Evolutionary conservation across 2,329 filamentous ascomycete genomes (phyloP), one percentile per base, ranked within the genome.

Genomic region (Calonectria multiphialidica): DNA sequence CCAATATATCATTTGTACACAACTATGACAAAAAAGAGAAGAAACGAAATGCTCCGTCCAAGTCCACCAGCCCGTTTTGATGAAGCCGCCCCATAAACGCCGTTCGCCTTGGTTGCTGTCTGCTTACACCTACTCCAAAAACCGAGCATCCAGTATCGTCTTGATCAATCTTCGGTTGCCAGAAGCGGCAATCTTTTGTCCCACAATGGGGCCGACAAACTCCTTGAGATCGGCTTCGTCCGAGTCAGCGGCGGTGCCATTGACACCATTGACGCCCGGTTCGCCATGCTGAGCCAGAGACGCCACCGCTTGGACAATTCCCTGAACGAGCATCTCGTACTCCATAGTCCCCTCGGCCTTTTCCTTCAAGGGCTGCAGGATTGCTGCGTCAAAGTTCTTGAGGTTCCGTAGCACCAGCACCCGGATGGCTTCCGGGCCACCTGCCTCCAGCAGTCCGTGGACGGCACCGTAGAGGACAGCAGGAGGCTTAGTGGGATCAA

Each of bases 401-500:
- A 92, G 83, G 76, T 90, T 90, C 21, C 88, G 87, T 40, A 92
- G 82, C 15, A 91, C 85, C 37, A 91, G 82, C 2, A 91, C 85
- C 15, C 89, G 88, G 42, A 91, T 87, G 9, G 89, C 88, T 78
- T 91, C 90, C 25, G 88, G 85, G 0, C 90, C 95, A 30, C 95
- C 95, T 28, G 97, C 93, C 1, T 93, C 91, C 2, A 93, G 89
- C 3, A 99, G 87, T 1, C 96, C 96, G 35, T 92, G 90, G 25
- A 99, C 89, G 8, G 96, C 95, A 53, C 97, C 97, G 81, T 97
- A 99, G 79, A 98, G 94, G 1, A 96, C 93, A 2, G 94, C 92
- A 0, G 95, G 90, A 0, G 95, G 92, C 80, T 96, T 95, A 50
- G 92, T 91, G 0, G 95, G 94, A 79, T 98, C 96, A 35, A 99